Conservation (phyloP, 306 rosid genomes). For the Quercus robur region DNA sequence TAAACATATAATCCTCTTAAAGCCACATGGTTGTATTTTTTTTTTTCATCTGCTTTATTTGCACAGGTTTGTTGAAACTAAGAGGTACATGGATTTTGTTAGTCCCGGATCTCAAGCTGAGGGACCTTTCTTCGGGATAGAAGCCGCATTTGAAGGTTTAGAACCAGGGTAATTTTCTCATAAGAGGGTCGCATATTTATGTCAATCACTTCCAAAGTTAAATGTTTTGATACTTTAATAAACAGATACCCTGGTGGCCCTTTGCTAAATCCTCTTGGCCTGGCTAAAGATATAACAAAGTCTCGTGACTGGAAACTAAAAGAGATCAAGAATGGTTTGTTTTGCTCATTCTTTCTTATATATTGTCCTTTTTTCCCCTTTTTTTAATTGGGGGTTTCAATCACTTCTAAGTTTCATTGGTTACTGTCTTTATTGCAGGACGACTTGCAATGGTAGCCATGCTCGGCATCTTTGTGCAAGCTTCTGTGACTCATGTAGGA, state of each 20-base stretch:
- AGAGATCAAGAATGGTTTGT: constrained; percentile 82
- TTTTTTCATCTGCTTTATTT: constrained; percentile 10
- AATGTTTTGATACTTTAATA: neutral
- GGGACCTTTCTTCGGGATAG: constrained; percentile 78
- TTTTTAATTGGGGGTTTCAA: too few relatives aligned
- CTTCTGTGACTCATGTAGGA: constrained; percentile 81
- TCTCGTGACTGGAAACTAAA: constrained; percentile 84
- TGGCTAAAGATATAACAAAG: constrained; percentile 74
- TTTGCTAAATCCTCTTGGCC: constrained; percentile 78
- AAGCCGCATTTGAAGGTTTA: constrained; percentile 72
- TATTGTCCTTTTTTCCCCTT: too few relatives aligned
- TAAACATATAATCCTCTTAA: too few relatives aligned
- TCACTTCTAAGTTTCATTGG: neutral
- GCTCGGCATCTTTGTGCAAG: constrained; percentile 87
- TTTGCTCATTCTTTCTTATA: constrained; percentile 9
- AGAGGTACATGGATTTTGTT: constrained; percentile 84
- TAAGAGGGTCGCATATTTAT: neutral
- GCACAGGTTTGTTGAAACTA: constrained; percentile 78
- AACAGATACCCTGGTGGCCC: constrained; percentile 86
- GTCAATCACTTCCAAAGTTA: neutral
- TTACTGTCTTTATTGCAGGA: constrained; percentile 38
- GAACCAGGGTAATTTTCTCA: constrained; percentile 74
- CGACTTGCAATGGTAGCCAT: constrained; percentile 91
- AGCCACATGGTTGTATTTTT: neutral
- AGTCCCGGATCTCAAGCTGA: constrained; percentile 93